These are phyloP conservation scores for Penicillium sp. DNA, from an alignment of 2,329 filamentous ascomycete species.

Conservation along the genomic window DNA sequence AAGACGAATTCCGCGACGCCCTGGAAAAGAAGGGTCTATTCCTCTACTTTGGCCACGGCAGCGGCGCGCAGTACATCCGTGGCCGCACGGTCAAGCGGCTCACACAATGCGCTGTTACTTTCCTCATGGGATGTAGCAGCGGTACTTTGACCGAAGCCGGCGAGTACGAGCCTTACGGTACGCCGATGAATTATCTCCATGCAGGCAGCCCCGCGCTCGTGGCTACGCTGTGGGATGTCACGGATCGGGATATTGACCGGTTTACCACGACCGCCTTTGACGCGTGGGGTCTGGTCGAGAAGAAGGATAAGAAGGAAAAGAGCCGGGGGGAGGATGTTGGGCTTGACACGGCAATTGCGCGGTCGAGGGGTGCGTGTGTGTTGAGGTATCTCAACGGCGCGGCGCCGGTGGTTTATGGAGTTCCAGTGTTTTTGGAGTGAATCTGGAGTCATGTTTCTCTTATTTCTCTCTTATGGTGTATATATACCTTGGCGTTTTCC, in stretches of 20 bases:
- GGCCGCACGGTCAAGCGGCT: conserved; percentile 78
- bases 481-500: conserved; percentile 10
- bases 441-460: neutral
- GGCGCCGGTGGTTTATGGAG: conserved; percentile 89
- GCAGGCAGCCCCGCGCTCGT: conserved; percentile 83
- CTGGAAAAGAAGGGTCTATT: conserved; percentile 69
- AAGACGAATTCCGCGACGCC: conserved; percentile 70
- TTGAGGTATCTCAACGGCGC: conserved; percentile 91
- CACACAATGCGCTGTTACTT: conserved; percentile 73
- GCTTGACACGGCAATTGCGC: conserved; percentile 78
- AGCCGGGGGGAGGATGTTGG: conserved; percentile 41
- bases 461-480: neutral
- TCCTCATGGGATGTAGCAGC: conserved; percentile 93
- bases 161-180: conserved; percentile 86
- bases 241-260: conserved; percentile 93
- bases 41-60: conserved; percentile 95
- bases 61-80: conserved; percentile 90
- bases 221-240: conserved; percentile 96
- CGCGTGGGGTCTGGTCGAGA: conserved; percentile 76
- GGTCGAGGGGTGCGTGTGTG: conserved; percentile 74
- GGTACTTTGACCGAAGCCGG: conserved; percentile 77
- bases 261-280: conserved; percentile 79
- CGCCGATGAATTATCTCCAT: conserved; percentile 87
- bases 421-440: conserved; percentile 75
- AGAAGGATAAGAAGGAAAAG: conserved; percentile 32